Percentiles rank a stretch among this genome's conserved stretches.
These are phyloP conservation scores for Golubevia sp. DNA, from an alignment of 1,284 basidiomycete species.

Conservation along the genomic window DNA sequence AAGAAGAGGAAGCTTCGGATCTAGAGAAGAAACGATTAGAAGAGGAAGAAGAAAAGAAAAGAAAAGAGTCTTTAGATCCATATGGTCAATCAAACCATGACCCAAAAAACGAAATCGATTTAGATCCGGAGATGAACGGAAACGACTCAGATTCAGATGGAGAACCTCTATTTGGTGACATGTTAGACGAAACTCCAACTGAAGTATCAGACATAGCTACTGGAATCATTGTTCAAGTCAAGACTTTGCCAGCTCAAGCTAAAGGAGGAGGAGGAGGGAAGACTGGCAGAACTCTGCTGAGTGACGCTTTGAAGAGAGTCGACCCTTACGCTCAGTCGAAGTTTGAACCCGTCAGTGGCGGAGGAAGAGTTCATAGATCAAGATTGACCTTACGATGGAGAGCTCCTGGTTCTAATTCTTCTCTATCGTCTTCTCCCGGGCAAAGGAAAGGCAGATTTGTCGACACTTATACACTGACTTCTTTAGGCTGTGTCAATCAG, in stretches of 20 bases:
- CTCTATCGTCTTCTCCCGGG: constrained; percentile 12
- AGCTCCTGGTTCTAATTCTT: constrained; percentile 20
- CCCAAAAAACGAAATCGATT: neutral
- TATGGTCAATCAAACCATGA: neutral
- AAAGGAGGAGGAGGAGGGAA: constrained; percentile 42
- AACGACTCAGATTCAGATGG: neutral
- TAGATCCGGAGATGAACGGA: neutral
- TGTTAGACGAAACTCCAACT: neutral
- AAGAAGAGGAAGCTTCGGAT: neutral
- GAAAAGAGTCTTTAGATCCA: neutral
- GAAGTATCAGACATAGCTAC: constrained; percentile 22
- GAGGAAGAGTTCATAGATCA: constrained; percentile 37
- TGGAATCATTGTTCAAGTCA: constrained; percentile 21
- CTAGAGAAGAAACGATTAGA: neutral
- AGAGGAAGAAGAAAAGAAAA: neutral
- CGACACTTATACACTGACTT: constrained; percentile 49
- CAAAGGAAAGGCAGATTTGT: constrained; percentile 28
- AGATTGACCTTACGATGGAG: constrained; percentile 51
- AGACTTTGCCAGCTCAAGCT: constrained; percentile 30
- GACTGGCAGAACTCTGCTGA: constrained; percentile 43
- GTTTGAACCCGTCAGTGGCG: constrained; percentile 30
- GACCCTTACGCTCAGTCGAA: constrained; percentile 40
- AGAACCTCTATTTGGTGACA: neutral
- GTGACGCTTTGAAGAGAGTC: constrained; percentile 39
- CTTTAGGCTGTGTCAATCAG: constrained; percentile 37